Conservation (phyloP, 768 basidiomycete species). For the Tulasnella sp. region DNA sequence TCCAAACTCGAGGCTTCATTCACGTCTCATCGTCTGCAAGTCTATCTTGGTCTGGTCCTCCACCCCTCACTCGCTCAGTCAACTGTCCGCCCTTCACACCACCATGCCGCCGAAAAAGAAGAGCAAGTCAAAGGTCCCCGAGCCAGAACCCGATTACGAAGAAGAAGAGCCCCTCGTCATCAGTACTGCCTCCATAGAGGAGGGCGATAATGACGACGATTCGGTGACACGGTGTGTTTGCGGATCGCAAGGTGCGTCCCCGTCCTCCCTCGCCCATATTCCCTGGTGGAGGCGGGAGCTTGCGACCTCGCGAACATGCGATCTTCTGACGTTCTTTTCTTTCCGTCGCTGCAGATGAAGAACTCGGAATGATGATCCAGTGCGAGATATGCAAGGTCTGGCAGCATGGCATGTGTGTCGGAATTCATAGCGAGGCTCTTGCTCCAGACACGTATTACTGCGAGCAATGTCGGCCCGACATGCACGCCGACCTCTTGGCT, state of each 20-base stretch:
- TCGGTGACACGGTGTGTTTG: slow-evolving; percentile 73
- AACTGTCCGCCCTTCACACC: background rate
- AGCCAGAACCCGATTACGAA: slow-evolving; percentile 12
- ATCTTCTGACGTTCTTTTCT: background rate
- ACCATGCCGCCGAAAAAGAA: slow-evolving; percentile 13
- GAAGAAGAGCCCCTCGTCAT: slow-evolving; percentile 9
- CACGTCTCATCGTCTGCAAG: background rate
- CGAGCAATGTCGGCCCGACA: slow-evolving; percentile 81
- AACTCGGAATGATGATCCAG: slow-evolving; percentile 82
- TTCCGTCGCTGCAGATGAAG: slow-evolving; percentile 37
- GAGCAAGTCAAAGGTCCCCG: slow-evolving; percentile 2
- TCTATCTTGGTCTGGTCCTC: background rate
- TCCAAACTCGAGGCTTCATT: background rate
- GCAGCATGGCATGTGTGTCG: slow-evolving; percentile 98
- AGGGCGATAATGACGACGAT: slow-evolving; percentile 40
- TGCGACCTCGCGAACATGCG: background rate
- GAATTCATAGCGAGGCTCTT: slow-evolving; percentile 66
- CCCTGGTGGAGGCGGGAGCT: background rate
- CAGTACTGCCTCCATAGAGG: slow-evolving; percentile 27
- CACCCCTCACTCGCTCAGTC: background rate
- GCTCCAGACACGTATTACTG: slow-evolving; percentile 82
- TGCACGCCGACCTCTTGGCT: slow-evolving; percentile 61
- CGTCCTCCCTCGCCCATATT: background rate
- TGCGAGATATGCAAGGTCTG: slow-evolving; percentile 96
- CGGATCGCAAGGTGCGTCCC: slow-evolving; percentile 28